Percentiles rank a stretch among this genome's conserved stretches.
Evolutionary conservation across 2,329 filamentous ascomycete genomes (phyloP).

Genomic region (Endoconidiophora laricicola): DNA sequence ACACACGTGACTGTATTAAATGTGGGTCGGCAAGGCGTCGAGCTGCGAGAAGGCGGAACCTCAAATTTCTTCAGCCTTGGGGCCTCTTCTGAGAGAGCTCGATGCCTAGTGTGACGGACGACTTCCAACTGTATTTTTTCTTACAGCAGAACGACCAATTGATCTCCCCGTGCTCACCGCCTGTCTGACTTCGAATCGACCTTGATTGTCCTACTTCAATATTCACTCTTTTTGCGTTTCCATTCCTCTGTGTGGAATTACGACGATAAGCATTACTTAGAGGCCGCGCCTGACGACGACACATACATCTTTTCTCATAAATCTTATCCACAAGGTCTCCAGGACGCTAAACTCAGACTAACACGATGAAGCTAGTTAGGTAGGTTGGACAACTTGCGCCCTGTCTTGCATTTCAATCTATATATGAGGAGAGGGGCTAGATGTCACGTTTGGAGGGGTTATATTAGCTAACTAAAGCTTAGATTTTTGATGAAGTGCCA

Average conservation of each 20-base stretch:
- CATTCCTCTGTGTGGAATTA: background rate
- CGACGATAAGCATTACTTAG: background rate
- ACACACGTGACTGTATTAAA: slow-evolving; percentile 7
- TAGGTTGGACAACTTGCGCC: slow-evolving; percentile 30
- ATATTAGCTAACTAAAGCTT: slow-evolving; percentile 11
- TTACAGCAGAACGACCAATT: background rate
- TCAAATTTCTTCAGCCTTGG: slow-evolving; percentile 14
- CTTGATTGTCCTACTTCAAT: background rate
- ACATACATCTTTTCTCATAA: background rate
- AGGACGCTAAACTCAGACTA: slow-evolving; percentile 14
- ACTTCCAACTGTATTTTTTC: background rate
- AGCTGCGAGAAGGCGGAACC: slow-evolving; percentile 8
- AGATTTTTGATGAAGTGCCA: slow-evolving; percentile 99
- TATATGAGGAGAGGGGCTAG: too few relatives aligned
- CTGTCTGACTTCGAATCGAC: background rate
- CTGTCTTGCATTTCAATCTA: too few relatives aligned
- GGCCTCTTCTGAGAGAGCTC: background rate
- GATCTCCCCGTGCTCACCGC: too few relatives aligned
- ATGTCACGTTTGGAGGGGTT: background rate
- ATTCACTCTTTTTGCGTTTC: background rate
- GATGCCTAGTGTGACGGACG: too few relatives aligned
- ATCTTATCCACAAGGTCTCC: background rate
- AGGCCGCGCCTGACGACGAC: background rate
- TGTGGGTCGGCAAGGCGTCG: slow-evolving; percentile 11
- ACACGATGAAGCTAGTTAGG: slow-evolving; percentile 92